A percentile compares a stretch with the other conserved stretches of the same genome.
These are phyloP conservation scores for Sphaceloma murrayae DNA, from an alignment of 2,329 filamentous ascomycete species.

Conservation along the genomic window DNA sequence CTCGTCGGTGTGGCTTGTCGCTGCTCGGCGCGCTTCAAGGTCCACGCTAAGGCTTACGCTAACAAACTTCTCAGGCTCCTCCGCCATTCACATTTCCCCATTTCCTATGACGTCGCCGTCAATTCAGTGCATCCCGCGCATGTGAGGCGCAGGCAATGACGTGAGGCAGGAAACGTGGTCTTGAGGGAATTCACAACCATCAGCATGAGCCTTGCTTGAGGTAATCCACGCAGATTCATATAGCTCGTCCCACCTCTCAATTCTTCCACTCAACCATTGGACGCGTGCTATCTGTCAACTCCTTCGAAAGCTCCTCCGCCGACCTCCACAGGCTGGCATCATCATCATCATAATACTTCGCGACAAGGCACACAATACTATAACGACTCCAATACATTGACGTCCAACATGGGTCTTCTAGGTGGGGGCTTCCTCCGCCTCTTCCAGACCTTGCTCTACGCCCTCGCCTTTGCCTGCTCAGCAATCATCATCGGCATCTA, in stretches of 20 bases:
- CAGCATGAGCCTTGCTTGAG: slow-evolving; percentile 8
- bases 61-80: too few relatives aligned
- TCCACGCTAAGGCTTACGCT: too few relatives aligned
- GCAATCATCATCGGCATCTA: slow-evolving; percentile 59
- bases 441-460: slow-evolving; percentile 57
- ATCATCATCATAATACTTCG: too few relatives aligned
- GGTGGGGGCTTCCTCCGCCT: slow-evolving; percentile 56
- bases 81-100: background rate
- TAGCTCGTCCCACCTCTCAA: background rate
- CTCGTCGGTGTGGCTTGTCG: background rate
- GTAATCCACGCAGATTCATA: slow-evolving; percentile 12
- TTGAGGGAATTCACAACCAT: background rate
- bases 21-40: background rate
- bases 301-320: too few relatives aligned
- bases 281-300: too few relatives aligned
- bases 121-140: background rate
- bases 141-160: background rate
- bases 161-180: slow-evolving; percentile 3
- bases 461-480: slow-evolving; percentile 62
- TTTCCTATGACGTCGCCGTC: background rate
- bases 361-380: too few relatives aligned
- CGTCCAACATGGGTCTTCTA: slow-evolving; percentile 28
- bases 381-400: too few relatives aligned
- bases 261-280: too few relatives aligned
- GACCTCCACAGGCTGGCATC: too few relatives aligned